phyloP scores from a whole-genome alignment of 345 rosid species.

The Cardamine chenopodiifolia region DNA sequence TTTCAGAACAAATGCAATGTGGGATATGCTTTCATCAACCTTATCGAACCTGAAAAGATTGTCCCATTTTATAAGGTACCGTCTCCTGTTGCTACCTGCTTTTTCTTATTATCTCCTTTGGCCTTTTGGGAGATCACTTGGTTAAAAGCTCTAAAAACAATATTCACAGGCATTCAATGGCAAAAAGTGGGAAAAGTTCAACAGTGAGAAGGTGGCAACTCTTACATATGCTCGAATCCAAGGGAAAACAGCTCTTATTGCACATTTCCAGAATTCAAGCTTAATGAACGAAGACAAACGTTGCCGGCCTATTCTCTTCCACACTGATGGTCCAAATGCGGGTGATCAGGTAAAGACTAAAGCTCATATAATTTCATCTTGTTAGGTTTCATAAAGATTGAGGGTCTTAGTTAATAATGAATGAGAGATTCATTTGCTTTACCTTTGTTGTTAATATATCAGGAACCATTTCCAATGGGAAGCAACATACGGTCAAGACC shows the following conservation, averaged over 20 bases:
- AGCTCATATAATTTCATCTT: constrained; percentile 10
- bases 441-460: constrained; percentile 20
- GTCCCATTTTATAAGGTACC: constrained; percentile 71
- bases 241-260: constrained; percentile 83
- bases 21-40: constrained; percentile 90
- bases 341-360: constrained; percentile 69
- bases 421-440: not conserved
- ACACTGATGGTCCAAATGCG: constrained; percentile 86
- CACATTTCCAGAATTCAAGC: constrained; percentile 94
- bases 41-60: constrained; percentile 76
- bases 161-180: constrained; percentile 77
- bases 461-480: constrained; percentile 94
- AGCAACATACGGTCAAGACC: constrained; percentile 66
- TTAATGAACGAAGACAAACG: constrained; percentile 95
- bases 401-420: not conserved
- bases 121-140: constrained; percentile 12
- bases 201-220: constrained; percentile 86
- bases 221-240: constrained; percentile 90
- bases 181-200: constrained; percentile 91
- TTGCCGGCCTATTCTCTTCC: constrained; percentile 86
- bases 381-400: not conserved
- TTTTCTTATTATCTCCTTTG: not conserved
- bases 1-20: constrained; percentile 90
- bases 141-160: constrained; percentile 11
- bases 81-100: constrained; percentile 9